phyloP scores from a whole-genome alignment of 345 rosid genomes.

The Boechera stricta region DNA sequence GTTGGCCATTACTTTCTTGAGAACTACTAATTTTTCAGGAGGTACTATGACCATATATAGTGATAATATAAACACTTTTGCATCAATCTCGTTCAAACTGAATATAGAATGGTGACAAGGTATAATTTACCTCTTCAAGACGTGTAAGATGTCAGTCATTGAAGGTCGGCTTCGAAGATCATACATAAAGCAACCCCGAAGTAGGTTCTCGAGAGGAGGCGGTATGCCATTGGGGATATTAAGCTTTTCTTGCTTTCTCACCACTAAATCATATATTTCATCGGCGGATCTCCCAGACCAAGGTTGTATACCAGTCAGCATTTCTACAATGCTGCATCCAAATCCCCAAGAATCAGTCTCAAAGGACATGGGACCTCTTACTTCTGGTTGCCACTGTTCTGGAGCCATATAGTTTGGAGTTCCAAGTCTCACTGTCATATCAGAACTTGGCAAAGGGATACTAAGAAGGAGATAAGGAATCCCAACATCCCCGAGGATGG shows the following conservation, averaged over 20 bases:
- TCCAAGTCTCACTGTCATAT: slow-evolving; percentile 73
- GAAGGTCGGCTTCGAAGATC: slow-evolving; percentile 88
- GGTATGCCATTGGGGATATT: slow-evolving; percentile 76
- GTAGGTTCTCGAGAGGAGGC: slow-evolving; percentile 67
- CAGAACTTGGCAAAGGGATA: slow-evolving; percentile 68
- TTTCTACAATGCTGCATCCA: slow-evolving; percentile 90
- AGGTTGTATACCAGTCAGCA: slow-evolving; percentile 86
- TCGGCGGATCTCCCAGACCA: slow-evolving; percentile 72
- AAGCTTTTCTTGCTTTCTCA: slow-evolving; percentile 74
- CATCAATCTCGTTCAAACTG: slow-evolving; percentile 5
- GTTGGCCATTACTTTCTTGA: background rate
- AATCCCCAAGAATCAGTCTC: slow-evolving; percentile 98
- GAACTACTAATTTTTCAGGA: background rate
- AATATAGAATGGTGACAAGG: slow-evolving; percentile 1
- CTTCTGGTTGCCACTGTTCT: slow-evolving; percentile 94
- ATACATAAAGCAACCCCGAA: slow-evolving; percentile 85
- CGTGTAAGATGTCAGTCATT: slow-evolving; percentile 73
- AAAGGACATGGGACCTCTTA: slow-evolving; percentile 78
- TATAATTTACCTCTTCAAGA: slow-evolving; percentile 64
- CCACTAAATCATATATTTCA: slow-evolving; percentile 74
- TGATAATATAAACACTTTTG: background rate
- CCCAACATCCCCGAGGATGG: slow-evolving; percentile 79
- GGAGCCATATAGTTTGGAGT: slow-evolving; percentile 98
- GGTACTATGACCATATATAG: slow-evolving; percentile 1
- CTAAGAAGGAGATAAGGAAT: slow-evolving; percentile 76